A percentile compares a stretch with the other conserved stretches of the same genome.
Evolutionary conservation across 1,284 basidiomycete genomes (phyloP).

Genomic region (Cryptococcus sp.): DNA sequence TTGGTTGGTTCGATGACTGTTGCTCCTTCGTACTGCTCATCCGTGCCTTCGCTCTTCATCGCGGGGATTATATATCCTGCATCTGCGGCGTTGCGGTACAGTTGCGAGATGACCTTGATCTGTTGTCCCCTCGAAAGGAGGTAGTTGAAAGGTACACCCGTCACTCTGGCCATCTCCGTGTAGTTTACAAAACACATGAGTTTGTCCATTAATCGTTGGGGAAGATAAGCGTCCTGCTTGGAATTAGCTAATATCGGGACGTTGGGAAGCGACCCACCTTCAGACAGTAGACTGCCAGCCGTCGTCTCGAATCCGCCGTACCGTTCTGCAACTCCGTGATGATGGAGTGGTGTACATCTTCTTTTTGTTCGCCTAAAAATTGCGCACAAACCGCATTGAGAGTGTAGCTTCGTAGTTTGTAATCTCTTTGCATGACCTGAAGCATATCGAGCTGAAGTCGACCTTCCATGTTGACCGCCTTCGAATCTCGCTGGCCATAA

Average conservation of each 20-base stretch:
- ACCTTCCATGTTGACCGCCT: conserved; percentile 85
- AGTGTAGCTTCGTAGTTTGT: conserved; percentile 91
- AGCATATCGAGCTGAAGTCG: conserved; percentile 89
- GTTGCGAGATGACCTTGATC: conserved; percentile 92
- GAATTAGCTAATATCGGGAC: conserved; percentile 1
- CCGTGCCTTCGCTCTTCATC: conserved; percentile 78
- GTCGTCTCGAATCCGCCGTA: conserved; percentile 81
- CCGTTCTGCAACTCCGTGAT: conserved; percentile 96
- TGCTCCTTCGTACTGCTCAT: conserved; percentile 95
- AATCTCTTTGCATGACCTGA: conserved; percentile 95
- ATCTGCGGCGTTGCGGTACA: conserved; percentile 83
- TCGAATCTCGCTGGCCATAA: conserved; percentile 91
- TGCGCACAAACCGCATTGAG: conserved; percentile 94
- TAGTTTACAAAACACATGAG: conserved; percentile 98
- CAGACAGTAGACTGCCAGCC: conserved; percentile 91
- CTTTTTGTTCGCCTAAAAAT: conserved; percentile 94
- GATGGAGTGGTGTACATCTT: conserved; percentile 94
- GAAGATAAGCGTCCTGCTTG: conserved; percentile 89
- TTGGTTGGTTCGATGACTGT: conserved; percentile 94
- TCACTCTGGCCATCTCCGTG: conserved; percentile 92
- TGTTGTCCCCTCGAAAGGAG: conserved; percentile 88
- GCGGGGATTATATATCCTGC: conserved; percentile 85
- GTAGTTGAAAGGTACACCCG: conserved; percentile 96
- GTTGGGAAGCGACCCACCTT: conserved; percentile 63
- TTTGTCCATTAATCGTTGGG: conserved; percentile 89